phyloP scores from a whole-genome alignment of 495 filamentous ascomycete genomes.

The Aspergillus conjunctus region DNA sequence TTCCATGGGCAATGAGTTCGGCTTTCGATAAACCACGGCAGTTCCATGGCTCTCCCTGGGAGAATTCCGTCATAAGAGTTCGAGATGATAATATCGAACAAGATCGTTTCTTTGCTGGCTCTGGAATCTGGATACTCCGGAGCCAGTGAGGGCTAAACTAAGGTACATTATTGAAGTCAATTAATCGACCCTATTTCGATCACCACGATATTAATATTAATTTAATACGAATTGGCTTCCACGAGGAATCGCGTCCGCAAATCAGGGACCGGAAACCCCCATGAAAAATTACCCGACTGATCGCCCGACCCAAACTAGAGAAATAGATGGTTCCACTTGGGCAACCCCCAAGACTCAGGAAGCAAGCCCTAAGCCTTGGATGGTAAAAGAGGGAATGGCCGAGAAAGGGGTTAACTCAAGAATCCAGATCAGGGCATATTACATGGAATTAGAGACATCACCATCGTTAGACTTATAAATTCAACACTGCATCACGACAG shows the following conservation, averaged over 20 bases:
- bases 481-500: no score
- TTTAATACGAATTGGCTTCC: not conserved
- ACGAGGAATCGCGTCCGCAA: not conserved
- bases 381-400: not conserved
- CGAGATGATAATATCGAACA: not conserved
- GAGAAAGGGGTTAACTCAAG: not conserved
- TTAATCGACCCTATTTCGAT: no score
- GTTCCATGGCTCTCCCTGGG: not conserved
- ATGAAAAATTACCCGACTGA: constrained; percentile 1
- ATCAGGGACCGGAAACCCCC: not conserved
- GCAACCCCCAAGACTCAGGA: not conserved
- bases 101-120: no score
- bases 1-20: not conserved
- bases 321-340: not conserved
- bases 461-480: no score
- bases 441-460: not conserved
- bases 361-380: not conserved
- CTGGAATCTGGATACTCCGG: no score
- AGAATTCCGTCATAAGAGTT: not conserved
- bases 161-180: no score
- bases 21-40: not conserved
- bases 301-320: constrained; percentile 3
- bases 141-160: no score
- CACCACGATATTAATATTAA: no score
- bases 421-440: no score